Evolutionary conservation across 2,329 filamentous ascomycete species (phyloP).

Genomic region (Aspergillus neoniger): DNA sequence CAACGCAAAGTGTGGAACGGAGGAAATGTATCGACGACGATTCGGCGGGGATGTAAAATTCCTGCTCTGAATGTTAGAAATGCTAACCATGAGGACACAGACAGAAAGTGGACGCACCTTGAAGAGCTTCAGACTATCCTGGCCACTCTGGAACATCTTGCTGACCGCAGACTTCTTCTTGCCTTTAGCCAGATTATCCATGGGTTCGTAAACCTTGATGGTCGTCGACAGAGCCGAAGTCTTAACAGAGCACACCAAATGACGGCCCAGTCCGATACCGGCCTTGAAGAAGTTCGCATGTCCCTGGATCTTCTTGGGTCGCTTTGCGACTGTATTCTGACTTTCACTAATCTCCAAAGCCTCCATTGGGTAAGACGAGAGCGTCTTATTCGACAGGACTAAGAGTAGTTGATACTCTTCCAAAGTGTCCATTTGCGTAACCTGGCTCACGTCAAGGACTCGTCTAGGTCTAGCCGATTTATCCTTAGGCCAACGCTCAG

Average conservation of each 20-base stretch:
- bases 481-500: constrained; percentile 87
- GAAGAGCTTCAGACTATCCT: constrained; percentile 94
- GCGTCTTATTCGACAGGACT: constrained; percentile 88
- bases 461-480: constrained; percentile 70
- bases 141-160: constrained; percentile 91
- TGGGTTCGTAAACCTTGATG: constrained; percentile 98
- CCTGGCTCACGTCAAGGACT: constrained; percentile 80
- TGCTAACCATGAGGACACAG: not conserved
- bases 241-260: constrained; percentile 95
- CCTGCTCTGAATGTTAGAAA: constrained; percentile 48
- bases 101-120: constrained; percentile 54
- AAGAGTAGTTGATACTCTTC: constrained; percentile 93
- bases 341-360: constrained; percentile 81
- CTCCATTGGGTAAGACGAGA: constrained; percentile 84
- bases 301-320: constrained; percentile 93
- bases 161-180: constrained; percentile 95
- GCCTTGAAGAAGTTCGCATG: constrained; percentile 99
- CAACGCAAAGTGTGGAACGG: constrained; percentile 93
- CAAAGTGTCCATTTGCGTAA: constrained; percentile 93
- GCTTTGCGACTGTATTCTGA: constrained; percentile 72
- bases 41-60: constrained; percentile 98
- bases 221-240: constrained; percentile 90
- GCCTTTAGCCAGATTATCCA: constrained; percentile 87
- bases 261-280: constrained; percentile 89
- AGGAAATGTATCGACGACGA: constrained; percentile 98